These are phyloP conservation scores for Hymenochaete sp. DNA, from an alignment of 1,284 basidiomycete species.

Conservation along the genomic window DNA sequence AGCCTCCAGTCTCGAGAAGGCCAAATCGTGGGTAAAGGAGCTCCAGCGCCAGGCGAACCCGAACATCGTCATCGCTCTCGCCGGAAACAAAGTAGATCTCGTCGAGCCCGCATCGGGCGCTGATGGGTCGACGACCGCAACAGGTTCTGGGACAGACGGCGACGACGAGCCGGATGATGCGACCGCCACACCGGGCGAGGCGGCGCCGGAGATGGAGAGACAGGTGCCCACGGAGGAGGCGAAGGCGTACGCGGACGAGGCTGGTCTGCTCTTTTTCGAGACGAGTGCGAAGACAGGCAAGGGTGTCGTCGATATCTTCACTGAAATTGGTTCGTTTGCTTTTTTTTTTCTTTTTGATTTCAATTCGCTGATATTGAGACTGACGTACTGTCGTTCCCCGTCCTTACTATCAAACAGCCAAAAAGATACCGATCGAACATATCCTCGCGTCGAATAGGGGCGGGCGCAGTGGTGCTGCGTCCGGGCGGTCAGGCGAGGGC, in stretches of 20 bases:
- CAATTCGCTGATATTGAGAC: no score
- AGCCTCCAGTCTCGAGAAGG: conserved; percentile 92
- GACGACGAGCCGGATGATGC: conserved; percentile 83
- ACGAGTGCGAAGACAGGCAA: conserved; percentile 98
- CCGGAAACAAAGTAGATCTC: conserved; percentile 94
- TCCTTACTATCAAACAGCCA: conserved; percentile 46
- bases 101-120: conserved; percentile 53
- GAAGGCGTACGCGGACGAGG: conserved; percentile 91
- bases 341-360: conserved; percentile 18
- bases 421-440: conserved; percentile 93
- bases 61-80: conserved; percentile 96
- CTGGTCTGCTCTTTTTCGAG: conserved; percentile 92
- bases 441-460: conserved; percentile 75
- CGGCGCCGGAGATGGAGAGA: conserved; percentile 50
- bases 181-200: conserved; percentile 75
- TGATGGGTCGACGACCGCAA: conserved; percentile 20
- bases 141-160: conserved; percentile 45
- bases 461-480: conserved; percentile 52
- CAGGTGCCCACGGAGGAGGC: conserved; percentile 93
- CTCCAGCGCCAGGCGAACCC: conserved; percentile 98
- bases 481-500: conserved; percentile 41
- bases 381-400: conserved; percentile 9
- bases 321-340: conserved; percentile 81
- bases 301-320: conserved; percentile 95
- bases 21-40: conserved; percentile 99